phyloP scores from a whole-genome alignment of 352 stramenopile genomes.

The Pythium rishiriense region DNA sequence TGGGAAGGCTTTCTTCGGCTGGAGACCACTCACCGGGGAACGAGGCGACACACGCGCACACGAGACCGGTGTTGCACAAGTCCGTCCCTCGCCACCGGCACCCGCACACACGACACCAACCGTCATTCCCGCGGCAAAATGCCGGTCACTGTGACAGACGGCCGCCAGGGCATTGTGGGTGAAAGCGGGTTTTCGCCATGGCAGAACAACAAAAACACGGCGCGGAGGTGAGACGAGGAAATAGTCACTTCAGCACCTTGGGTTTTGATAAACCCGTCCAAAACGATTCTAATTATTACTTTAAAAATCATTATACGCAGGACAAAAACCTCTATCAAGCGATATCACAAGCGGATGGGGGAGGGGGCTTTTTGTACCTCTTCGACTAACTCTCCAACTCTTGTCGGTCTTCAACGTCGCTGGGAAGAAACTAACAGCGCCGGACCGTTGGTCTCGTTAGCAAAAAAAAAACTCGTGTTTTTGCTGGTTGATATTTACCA shows the following conservation, averaged over 20 bases:
- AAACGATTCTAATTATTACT: background rate
- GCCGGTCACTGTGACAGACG: background rate
- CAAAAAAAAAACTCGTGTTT: no score
- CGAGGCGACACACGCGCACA: background rate
- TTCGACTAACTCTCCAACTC: background rate
- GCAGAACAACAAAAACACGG: background rate
- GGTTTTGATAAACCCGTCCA: background rate
- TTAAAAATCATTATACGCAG: no score
- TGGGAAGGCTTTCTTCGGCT: background rate
- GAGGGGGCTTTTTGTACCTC: background rate
- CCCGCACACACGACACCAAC: background rate
- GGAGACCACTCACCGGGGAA: background rate
- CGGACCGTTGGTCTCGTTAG: no score
- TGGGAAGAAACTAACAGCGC: no score
- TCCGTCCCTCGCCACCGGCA: background rate
- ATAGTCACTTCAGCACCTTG: background rate
- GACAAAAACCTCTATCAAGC: no score
- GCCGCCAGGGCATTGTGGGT: background rate
- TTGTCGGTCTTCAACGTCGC: background rate
- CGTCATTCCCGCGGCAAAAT: background rate
- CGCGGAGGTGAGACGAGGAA: background rate
- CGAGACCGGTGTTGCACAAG: background rate
- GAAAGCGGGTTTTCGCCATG: background rate
- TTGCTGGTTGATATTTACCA: no score
- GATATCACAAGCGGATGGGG: no score